Percentiles rank a stretch among this genome's conserved stretches.
These are phyloP conservation scores for Melanogaster broomeanus DNA, from an alignment of 768 basidiomycete genomes.

Conservation along the genomic window DNA sequence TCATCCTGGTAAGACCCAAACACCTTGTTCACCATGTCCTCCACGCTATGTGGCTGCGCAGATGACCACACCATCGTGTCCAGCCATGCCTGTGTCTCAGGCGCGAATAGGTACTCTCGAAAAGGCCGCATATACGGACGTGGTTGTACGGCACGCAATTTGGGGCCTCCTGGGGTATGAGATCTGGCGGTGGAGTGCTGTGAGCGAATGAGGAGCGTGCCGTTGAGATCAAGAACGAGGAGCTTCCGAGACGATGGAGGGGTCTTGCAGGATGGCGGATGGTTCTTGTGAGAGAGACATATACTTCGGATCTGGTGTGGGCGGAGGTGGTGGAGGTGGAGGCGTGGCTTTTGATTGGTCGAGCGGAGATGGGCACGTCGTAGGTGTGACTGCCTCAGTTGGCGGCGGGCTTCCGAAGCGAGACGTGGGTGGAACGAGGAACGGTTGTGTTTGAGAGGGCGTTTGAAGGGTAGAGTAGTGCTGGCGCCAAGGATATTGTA, in stretches of 20 bases:
- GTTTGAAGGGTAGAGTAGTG: slow-evolving; percentile 6
- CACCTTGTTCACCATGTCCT: slow-evolving; percentile 67
- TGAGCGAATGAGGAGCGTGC: slow-evolving; percentile 67
- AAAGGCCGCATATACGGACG: slow-evolving; percentile 71
- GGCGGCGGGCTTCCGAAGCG: slow-evolving; percentile 9
- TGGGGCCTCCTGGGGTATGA: slow-evolving; percentile 11
- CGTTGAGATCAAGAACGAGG: slow-evolving; percentile 67
- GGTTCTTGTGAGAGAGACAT: slow-evolving; percentile 32
- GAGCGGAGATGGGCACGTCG: neutral
- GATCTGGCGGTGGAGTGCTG: slow-evolving; percentile 32
- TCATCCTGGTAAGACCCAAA: slow-evolving; percentile 47
- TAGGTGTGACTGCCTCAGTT: neutral
- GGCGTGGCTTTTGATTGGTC: slow-evolving; percentile 1
- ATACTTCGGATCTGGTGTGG: slow-evolving; percentile 37
- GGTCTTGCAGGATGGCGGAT: slow-evolving; percentile 28
- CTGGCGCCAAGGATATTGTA: slow-evolving; percentile 3
- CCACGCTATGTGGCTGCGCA: slow-evolving; percentile 78
- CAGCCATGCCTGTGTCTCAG: slow-evolving; percentile 61
- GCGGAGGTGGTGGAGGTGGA: slow-evolving; percentile 2
- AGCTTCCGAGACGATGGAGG: slow-evolving; percentile 53
- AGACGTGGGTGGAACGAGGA: slow-evolving; percentile 3
- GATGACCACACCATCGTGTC: slow-evolving; percentile 91
- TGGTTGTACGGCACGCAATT: slow-evolving; percentile 47
- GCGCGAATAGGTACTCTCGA: slow-evolving; percentile 61
- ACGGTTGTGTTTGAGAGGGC: slow-evolving; percentile 6